A percentile compares a stretch with the other conserved stretches of the same genome.
These are phyloP conservation scores for Pyrus bretschneideri DNA, from an alignment of 306 rosid species.

Conservation along the genomic window DNA sequence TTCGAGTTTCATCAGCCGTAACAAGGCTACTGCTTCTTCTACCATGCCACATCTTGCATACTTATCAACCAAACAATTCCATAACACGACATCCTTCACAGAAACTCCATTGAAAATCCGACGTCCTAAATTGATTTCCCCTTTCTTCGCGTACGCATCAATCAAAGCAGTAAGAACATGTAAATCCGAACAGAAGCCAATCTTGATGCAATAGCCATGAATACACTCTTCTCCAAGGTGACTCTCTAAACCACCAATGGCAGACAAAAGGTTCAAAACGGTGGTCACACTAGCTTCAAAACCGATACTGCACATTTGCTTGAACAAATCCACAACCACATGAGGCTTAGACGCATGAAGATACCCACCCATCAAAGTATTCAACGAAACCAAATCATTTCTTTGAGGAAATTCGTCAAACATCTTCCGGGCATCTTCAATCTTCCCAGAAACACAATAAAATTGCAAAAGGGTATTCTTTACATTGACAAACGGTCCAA, in stretches of 20 bases:
- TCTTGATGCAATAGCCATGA: conserved; percentile 46
- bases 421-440: conserved; percentile 45
- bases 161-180: conserved; percentile 50
- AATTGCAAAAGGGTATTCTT: conserved; percentile 49
- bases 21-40: conserved; percentile 40
- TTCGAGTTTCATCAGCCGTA: conserved; percentile 41
- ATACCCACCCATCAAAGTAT: conserved; percentile 61
- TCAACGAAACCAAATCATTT: conserved; percentile 61
- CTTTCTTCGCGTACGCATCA: conserved; percentile 48
- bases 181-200: conserved; percentile 33
- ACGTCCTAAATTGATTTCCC: conserved; percentile 25
- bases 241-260: conserved; percentile 35
- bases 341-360: conserved; percentile 34
- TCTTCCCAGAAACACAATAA: conserved; percentile 40
- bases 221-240: conserved; percentile 30
- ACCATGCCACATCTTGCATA: conserved; percentile 44
- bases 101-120: conserved; percentile 36
- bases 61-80: conserved; percentile 60
- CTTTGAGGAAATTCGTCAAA: conserved; percentile 48
- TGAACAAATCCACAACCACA: conserved; percentile 40
- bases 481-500: conserved; percentile 35
- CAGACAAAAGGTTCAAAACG: conserved; percentile 43
- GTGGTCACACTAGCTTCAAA: conserved; percentile 38
- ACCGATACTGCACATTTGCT: conserved; percentile 34
- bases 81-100: conserved; percentile 53